A percentile compares a stretch with the other conserved stretches of the same genome.
Evolutionary conservation across 768 basidiomycete genomes (phyloP).

Genomic region (Tulasnella sp.): DNA sequence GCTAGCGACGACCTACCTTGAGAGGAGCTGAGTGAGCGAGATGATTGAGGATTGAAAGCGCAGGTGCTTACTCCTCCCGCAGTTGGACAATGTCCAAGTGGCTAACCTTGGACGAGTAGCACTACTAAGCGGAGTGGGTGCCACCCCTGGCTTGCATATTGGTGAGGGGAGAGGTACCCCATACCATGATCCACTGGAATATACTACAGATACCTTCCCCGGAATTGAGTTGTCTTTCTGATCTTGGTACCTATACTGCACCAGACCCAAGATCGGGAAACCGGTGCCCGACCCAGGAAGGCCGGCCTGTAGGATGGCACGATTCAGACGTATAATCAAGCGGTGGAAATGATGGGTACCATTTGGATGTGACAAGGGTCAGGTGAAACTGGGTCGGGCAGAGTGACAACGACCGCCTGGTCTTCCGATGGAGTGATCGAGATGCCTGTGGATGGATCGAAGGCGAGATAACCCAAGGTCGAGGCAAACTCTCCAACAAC

Average conservation of each 20-base stretch:
- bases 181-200: too few relatives aligned
- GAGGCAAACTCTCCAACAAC: background rate
- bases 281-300: background rate
- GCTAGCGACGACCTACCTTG: background rate
- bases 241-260: too few relatives aligned
- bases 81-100: background rate
- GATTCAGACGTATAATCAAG: background rate
- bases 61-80: background rate
- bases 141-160: too few relatives aligned
- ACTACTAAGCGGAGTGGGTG: too few relatives aligned
- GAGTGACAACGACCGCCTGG: background rate
- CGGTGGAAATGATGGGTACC: background rate
- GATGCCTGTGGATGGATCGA: background rate
- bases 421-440: background rate
- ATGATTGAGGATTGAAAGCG: background rate
- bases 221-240: too few relatives aligned
- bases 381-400: background rate
- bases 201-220: too few relatives aligned
- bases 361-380: background rate
- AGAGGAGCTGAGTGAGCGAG: too few relatives aligned
- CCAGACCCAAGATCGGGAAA: background rate
- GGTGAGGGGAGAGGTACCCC: too few relatives aligned
- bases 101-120: too few relatives aligned
- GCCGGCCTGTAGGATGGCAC: background rate
- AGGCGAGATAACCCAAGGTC: background rate